A percentile compares a stretch with the other conserved stretches of the same genome.
Evolutionary conservation across 257 asterid genomes (phyloP).

Genomic region (Plantago major): DNA sequence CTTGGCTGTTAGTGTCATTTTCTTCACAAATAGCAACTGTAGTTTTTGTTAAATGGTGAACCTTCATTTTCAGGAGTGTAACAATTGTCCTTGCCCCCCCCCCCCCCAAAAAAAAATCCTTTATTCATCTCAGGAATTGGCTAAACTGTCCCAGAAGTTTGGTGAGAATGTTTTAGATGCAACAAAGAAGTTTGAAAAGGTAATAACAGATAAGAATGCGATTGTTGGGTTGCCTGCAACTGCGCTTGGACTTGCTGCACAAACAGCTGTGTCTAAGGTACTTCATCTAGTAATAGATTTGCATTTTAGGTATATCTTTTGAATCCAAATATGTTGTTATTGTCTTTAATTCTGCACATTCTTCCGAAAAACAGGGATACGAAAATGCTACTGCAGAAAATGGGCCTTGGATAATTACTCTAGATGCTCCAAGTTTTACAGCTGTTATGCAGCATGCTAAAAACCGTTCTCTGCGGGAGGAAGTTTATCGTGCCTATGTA

Average conservation of each 20-base stretch:
- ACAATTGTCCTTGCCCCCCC: no score
- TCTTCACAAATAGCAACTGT: no score
- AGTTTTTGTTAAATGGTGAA: no score
- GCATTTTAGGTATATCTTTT: slow-evolving; percentile 2
- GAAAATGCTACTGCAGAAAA: slow-evolving; percentile 86
- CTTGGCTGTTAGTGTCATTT: no score
- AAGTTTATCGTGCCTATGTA: slow-evolving; percentile 83
- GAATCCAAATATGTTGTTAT: slow-evolving; percentile 1
- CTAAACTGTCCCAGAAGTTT: slow-evolving; percentile 81
- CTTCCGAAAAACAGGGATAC: slow-evolving; percentile 60
- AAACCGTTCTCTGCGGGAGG: slow-evolving; percentile 86
- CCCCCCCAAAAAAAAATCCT: no score
- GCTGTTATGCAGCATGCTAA: slow-evolving; percentile 90
- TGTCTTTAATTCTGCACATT: no score
- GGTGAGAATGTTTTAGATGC: slow-evolving; percentile 94
- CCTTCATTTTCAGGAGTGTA: no score
- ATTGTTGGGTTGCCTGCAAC: slow-evolving; percentile 84
- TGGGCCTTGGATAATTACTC: slow-evolving; percentile 94
- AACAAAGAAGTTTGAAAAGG: slow-evolving; percentile 87
- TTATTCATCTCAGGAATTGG: slow-evolving; percentile 51
- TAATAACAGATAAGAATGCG: slow-evolving; percentile 80
- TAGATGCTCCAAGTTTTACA: slow-evolving; percentile 89
- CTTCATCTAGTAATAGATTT: background rate
- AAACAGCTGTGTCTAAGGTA: slow-evolving; percentile 95
- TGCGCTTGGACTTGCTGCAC: slow-evolving; percentile 95